These are phyloP conservation scores for Trypanosoma avium DNA, from an alignment of 208 protist species.

Conservation along the genomic window DNA sequence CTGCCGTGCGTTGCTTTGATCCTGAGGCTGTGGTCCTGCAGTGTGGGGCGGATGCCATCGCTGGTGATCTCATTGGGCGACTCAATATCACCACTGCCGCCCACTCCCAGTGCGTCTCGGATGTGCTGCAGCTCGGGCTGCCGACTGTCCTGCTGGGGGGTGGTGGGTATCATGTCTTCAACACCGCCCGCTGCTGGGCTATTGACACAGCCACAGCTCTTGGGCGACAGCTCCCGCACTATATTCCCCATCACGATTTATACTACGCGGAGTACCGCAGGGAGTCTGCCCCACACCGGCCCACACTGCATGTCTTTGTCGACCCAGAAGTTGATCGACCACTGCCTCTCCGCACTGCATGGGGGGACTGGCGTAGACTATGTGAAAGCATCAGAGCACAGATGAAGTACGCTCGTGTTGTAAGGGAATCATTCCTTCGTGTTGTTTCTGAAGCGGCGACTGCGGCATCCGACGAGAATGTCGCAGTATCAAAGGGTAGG, in stretches of 20 bases:
- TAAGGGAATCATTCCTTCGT: constrained; percentile 56
- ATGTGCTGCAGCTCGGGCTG: constrained; percentile 90
- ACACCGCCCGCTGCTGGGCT: constrained; percentile 98
- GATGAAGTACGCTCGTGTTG: constrained; percentile 49
- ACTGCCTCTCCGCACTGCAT: constrained; percentile 43
- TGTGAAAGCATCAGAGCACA: constrained; percentile 62
- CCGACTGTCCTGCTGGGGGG: constrained; percentile 98
- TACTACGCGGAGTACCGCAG: constrained; percentile 78
- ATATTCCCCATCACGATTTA: constrained; percentile 67
- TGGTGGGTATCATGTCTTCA: constrained; percentile 98
- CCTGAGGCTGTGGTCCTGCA: constrained; percentile 98
- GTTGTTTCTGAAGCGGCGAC: constrained; percentile 29
- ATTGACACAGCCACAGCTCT: constrained; percentile 95
- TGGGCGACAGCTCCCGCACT: constrained; percentile 58
- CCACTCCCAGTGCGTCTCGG: constrained; percentile 95
- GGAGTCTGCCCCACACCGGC: constrained; percentile 58
- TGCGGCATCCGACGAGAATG: too few relatives aligned
- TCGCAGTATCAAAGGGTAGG: too few relatives aligned
- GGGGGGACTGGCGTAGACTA: constrained; percentile 63
- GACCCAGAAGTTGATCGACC: constrained; percentile 70
- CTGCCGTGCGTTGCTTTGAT: constrained; percentile 95
- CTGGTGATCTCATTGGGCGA: constrained; percentile 95
- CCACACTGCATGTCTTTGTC: constrained; percentile 69
- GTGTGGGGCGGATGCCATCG: constrained; percentile 98
- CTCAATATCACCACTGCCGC: constrained; percentile 95